These are phyloP conservation scores for Calvatia gigantea DNA, from an alignment of 768 basidiomycete species.

Conservation along the genomic window DNA sequence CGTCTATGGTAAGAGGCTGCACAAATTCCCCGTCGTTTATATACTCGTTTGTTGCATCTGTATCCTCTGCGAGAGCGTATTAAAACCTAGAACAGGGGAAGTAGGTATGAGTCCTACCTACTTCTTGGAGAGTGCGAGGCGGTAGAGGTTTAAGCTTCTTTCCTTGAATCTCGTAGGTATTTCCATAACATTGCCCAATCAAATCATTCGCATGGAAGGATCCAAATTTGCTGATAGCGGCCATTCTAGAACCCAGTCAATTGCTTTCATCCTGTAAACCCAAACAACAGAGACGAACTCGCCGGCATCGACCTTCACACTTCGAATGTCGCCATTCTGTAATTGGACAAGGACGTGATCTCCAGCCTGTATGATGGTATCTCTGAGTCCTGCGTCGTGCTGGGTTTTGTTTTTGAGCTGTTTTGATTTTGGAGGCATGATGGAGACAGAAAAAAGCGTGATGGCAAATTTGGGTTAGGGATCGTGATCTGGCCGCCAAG, in stretches of 20 bases:
- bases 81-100: background rate
- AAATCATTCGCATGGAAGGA: conserved; percentile 77
- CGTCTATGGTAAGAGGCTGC: conserved; percentile 77
- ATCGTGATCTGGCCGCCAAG: conserved; percentile 6
- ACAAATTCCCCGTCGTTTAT: conserved; percentile 87
- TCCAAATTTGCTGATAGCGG: conserved; percentile 84
- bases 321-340: conserved; percentile 77
- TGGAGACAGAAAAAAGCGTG: background rate
- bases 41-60: conserved; percentile 93
- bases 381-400: background rate
- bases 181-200: conserved; percentile 79
- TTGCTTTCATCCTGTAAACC: background rate
- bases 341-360: conserved; percentile 77
- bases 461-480: conserved; percentile 3
- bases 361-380: conserved; percentile 51
- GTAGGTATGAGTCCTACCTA: conserved; percentile 51
- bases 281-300: conserved; percentile 44
- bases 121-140: conserved; percentile 67
- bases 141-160: conserved; percentile 64
- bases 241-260: conserved; percentile 39
- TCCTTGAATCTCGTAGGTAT: conserved; percentile 81
- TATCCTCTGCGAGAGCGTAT: conserved; percentile 67
- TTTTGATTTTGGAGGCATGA: conserved; percentile 7
- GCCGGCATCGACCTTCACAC: conserved; percentile 68
- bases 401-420: background rate